Evolutionary conservation across 2,329 filamentous ascomycete species (phyloP), one percentile per base, ranked within the genome.

Genomic region (Trichoderma endophyticum): DNA sequence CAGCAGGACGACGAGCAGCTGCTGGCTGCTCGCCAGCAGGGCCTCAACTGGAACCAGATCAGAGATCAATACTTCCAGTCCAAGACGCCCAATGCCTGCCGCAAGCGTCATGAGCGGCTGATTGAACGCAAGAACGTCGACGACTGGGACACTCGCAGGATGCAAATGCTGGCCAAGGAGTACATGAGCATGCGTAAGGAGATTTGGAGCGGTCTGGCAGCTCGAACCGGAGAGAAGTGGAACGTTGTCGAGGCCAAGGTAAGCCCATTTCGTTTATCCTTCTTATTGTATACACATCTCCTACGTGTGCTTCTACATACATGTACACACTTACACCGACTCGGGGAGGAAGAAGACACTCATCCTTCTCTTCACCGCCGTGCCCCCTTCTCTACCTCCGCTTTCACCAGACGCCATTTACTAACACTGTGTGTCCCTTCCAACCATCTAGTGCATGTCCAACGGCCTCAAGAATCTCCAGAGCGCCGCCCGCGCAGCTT

Each of bases 21-120:
- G 57, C 85, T 95, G 74, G 83, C 85, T 57, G 92, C 93, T 18
- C 89, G 94, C 68, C 88, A 91, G 62, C 89, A 91, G 77, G 92
- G 92, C 28, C 87, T 94, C 79, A 95, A 95, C 82, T 97, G 94
- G 94, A 88, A 89, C 69, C 91, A 93, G 77, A 96, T 97, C 78
- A 91, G 94, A 77, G 86, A 86, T 73, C 88, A 87, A 73, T 89
- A 93, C 82, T 97, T 97, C 80, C 92, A 91, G 1, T 86, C 83
- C 79, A 97, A 97, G 84, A 90, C 89, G 9, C 84, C 91, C 72
- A 96, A 96, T 80, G 94, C 94, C 21, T 97, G 94, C 82, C 92
- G 94, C 75, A 97, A 97, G 83, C 89, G 94, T 70, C 93, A 97
- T 77, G 94, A 97, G 82, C 88, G 94, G 54, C 84, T 97, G 75